phyloP scores from a whole-genome alignment of 169 alveolate genomes.

The Theileria orientalis region DNA sequence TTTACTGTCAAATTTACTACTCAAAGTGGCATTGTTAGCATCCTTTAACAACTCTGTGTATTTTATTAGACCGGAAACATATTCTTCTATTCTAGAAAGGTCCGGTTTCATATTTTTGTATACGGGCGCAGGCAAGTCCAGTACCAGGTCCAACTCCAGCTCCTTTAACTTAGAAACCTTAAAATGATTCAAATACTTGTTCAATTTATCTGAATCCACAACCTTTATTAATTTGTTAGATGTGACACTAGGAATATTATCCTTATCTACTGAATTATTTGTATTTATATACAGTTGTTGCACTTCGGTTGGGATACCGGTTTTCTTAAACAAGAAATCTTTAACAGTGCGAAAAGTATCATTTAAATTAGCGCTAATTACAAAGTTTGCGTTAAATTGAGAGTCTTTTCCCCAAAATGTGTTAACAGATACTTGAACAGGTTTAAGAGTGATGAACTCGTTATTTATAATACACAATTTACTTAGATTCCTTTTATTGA shows the following conservation, averaged over 20 bases:
- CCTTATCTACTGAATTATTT: not conserved
- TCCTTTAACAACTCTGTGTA: conserved; percentile 19
- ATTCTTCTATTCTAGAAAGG: conserved; percentile 17
- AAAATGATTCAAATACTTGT: not conserved
- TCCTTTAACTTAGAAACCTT: conserved; percentile 19
- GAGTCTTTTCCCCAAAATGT: conserved; percentile 64
- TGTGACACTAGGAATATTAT: not conserved
- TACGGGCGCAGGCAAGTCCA: conserved; percentile 53
- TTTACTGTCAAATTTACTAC: not conserved
- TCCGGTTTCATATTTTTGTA: not conserved
- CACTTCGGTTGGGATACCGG: conserved; percentile 45
- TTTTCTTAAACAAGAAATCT: not conserved
- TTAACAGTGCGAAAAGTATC: conserved; percentile 36
- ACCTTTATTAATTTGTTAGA: not conserved
- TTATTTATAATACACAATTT: not conserved
- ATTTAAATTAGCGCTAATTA: not conserved
- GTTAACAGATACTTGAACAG: conserved; percentile 37
- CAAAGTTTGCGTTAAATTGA: conserved; percentile 38
- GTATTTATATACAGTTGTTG: conserved; percentile 36
- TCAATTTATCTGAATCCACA: conserved; percentile 1
- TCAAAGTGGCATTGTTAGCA: not conserved
- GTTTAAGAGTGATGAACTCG: not conserved
- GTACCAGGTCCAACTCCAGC: conserved; percentile 27
- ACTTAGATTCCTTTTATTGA: not conserved
- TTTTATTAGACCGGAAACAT: conserved; percentile 22